Base-by-base conservation (phyloP, 768 basidiomycete genomes). In the Lactarius akahatsu region DNA sequence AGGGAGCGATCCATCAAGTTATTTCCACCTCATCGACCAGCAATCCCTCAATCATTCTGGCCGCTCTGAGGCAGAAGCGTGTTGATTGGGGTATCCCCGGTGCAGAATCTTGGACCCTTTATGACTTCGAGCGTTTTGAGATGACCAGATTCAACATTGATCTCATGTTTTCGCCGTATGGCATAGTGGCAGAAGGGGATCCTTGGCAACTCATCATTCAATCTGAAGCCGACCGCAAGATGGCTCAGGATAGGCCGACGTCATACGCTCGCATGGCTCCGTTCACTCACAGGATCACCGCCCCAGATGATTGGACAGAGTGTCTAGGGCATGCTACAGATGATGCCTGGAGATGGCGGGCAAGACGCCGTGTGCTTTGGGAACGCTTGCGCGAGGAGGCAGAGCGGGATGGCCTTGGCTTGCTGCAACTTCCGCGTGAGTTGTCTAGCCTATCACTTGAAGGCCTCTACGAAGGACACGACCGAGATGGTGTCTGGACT, bases 341-440 rank as follows among this genome's bases (percentile, higher is more conserved):
- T 9, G 63, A 64, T 18, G 67, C 68, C n/a, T 61, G 59, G 55
- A 50, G 63, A 28, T 64, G 63, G 68, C 69, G 69, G 36, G 63
- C 63, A 23, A 60, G 67, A 28, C 69, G 69, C 55, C 62, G 67
- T 28, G 57, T 70, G 57, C 69, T 70, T 62, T 70, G 68, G 63
- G 68, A 70, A 30, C 32, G 62, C 20, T 61, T 60, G 15, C 67
- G 56, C 16, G 67, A 64, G 40, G 69, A 70, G 57, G 69, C 57
- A 59, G 47, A 69, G 40, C 63, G 18, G n/a, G 68, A 70, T 52
- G 63, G 63, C 41, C 57, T 68, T 3, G 63, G 61, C 20, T 15
- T 52, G 15, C 41, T 69, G 23, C 41, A 59, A 18, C 38, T 70
- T 23, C 69, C 69, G 8, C 40, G 34, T 34, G 69, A 70, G 41